These are phyloP conservation scores for Pythium grandisporangium DNA, from an alignment of 352 stramenopile species.

Conservation along the genomic window DNA sequence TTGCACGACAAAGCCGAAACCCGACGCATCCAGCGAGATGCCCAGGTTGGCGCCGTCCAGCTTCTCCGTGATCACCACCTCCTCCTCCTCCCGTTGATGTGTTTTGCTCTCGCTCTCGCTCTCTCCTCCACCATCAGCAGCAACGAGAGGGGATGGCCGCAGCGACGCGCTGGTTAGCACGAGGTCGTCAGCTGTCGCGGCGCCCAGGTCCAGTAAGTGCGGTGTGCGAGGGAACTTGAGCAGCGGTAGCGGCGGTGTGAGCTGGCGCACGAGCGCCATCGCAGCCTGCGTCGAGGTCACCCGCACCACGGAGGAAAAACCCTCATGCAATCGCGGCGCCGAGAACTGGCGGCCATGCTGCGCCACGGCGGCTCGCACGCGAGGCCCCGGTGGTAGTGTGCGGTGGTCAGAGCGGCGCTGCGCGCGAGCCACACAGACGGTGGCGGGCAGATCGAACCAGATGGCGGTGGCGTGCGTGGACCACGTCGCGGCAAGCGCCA, in stretches of 20 bases:
- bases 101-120: too few relatives aligned
- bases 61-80: constrained; percentile 71
- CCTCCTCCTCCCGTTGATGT: too few relatives aligned
- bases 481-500: constrained; percentile 35
- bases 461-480: constrained; percentile 41
- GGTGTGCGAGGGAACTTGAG: constrained; percentile 55
- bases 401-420: constrained; percentile 32
- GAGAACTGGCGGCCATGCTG: constrained; percentile 34
- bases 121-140: too few relatives aligned
- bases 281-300: constrained; percentile 43
- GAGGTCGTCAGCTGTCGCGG: constrained; percentile 46
- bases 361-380: constrained; percentile 26
- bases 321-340: constrained; percentile 25
- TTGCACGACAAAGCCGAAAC: constrained; percentile 48
- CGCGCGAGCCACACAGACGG: constrained; percentile 35
- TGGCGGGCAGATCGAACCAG: constrained; percentile 39
- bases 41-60: constrained; percentile 81
- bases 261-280: constrained; percentile 15
- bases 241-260: constrained; percentile 28
- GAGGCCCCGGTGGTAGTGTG: constrained; percentile 28
- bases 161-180: too few relatives aligned
- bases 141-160: too few relatives aligned
- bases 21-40: constrained; percentile 42
- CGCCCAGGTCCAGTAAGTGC: constrained; percentile 47
- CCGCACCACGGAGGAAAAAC: constrained; percentile 37